Conservation (phyloP, 2,329 filamentous ascomycete species). For the Penicillium sclerotigenum region DNA sequence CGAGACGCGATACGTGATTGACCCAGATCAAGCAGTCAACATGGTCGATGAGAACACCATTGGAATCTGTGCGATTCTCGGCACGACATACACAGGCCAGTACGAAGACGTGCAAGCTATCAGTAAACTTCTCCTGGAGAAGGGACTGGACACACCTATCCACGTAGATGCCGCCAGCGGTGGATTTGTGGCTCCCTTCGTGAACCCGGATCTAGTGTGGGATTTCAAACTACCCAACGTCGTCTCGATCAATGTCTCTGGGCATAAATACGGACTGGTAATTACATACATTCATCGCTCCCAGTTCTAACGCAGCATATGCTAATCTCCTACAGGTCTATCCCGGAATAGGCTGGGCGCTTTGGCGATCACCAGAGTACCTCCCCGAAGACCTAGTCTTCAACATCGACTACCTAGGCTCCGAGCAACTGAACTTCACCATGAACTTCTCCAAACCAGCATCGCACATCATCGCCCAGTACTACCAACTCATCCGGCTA, state of each 20-base stretch:
- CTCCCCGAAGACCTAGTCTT: conserved; percentile 90
- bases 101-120: conserved; percentile 70
- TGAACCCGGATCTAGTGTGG: conserved; percentile 32
- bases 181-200: conserved; percentile 45
- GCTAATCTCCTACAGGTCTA: conserved; percentile 54
- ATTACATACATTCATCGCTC: background rate
- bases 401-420: conserved; percentile 98
- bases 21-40: conserved; percentile 61
- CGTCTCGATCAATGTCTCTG: conserved; percentile 58
- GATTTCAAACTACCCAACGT: conserved; percentile 34
- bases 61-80: conserved; percentile 70
- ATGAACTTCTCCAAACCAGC: conserved; percentile 97
- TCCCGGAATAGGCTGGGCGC: conserved; percentile 88
- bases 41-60: conserved; percentile 75
- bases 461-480: conserved; percentile 91
- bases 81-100: conserved; percentile 70
- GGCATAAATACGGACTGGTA: conserved; percentile 51
- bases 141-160: conserved; percentile 51
- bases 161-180: conserved; percentile 46
- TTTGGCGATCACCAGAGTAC: conserved; percentile 81
- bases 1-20: conserved; percentile 63
- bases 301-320: background rate
- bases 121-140: conserved; percentile 60
- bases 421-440: conserved; percentile 92
- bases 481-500: conserved; percentile 93